Evolutionary conservation across 140 eudicot species (phyloP).

Genomic region (Bidens hawaiensis): DNA sequence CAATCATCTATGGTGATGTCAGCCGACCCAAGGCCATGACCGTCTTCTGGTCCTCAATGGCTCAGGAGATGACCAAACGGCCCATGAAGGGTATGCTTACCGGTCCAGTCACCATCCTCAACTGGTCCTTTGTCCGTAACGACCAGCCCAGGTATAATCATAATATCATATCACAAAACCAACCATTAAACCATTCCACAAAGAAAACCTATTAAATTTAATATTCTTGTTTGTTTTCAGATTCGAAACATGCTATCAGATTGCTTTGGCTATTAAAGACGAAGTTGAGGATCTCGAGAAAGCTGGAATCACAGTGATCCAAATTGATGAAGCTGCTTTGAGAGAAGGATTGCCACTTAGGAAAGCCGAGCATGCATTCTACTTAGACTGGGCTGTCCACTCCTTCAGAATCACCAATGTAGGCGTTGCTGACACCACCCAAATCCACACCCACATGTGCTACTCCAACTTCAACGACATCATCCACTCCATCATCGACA

Average conservation of each 20-base stretch:
- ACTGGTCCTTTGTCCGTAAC: constrained; percentile 83
- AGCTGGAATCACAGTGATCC: constrained; percentile 82
- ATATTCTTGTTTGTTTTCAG: constrained; percentile 21
- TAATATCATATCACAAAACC: neutral
- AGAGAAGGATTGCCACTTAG: constrained; percentile 97
- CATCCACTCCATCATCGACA: constrained; percentile 59
- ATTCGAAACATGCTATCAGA: constrained; percentile 91
- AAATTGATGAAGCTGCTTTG: constrained; percentile 88
- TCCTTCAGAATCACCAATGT: constrained; percentile 85
- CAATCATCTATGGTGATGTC: constrained; percentile 82
- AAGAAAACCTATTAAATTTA: neutral
- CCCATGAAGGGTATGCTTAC: constrained; percentile 97
- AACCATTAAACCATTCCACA: neutral
- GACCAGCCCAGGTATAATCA: constrained; percentile 72
- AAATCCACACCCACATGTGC: constrained; percentile 87
- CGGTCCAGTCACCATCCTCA: constrained; percentile 85
- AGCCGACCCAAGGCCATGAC: constrained; percentile 83
- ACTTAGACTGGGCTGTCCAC: constrained; percentile 94
- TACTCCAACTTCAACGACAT: constrained; percentile 73
- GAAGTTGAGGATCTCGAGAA: constrained; percentile 93
- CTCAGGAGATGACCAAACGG: constrained; percentile 78
- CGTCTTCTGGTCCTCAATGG: constrained; percentile 79
- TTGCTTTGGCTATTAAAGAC: constrained; percentile 88
- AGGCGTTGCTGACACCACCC: constrained; percentile 83
- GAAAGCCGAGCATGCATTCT: constrained; percentile 83